Evolutionary conservation across 805 yeast species (phyloP), one percentile per base, ranked within the genome.

Genomic region (Wickerhamiella sergipiensis): DNA sequence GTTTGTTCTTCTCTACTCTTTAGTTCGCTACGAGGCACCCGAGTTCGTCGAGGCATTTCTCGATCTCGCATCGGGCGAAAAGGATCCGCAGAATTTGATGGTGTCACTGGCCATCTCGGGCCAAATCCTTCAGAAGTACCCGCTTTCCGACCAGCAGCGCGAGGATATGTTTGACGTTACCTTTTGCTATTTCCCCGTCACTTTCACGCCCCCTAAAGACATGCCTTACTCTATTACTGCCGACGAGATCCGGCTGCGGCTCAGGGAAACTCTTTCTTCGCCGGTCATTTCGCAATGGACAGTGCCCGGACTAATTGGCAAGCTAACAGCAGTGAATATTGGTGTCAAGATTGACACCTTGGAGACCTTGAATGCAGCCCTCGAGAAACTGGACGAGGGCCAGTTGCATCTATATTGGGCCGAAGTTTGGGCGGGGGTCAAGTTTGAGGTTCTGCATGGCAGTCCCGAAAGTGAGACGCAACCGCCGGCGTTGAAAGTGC

Each of bases 101-200:
- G 54, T 76, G 1, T 83, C 95, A 1, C 85, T 90, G 58, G 63
- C 70, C 4, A 60, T 87, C 44, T 78, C 81, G 56, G 56, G 64
- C 12, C 43, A 49, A 5, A 75, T 89, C 13, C 71, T 79, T 18
- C 52, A 61, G 19, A 59, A 58, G 2, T 68, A 79, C 24, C 55
- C 63, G 15, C 62, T 71, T 4, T 67, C 70, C 2, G 70, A 77
- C 56, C 65, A 43, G 63, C 65, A n/a, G 68, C 64, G 59, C 31
- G 82, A 83, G 56, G 86, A 85, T 9, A 64, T 92, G 53, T 94
- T 89, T 63, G 98, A 92, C 63, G 78, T 84, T 36, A 72, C 86
- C 42, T 94, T 90, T 63, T 92, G 98, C 66, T 92, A 92, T 68
- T 92, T 90, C 69, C 99, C 99, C 12, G 89, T 92, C 43, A 84